Evolutionary conservation across 2,329 filamentous ascomycete species (phyloP), one percentile per base, ranked within the genome.

Genomic region (Xylaria sp.): DNA sequence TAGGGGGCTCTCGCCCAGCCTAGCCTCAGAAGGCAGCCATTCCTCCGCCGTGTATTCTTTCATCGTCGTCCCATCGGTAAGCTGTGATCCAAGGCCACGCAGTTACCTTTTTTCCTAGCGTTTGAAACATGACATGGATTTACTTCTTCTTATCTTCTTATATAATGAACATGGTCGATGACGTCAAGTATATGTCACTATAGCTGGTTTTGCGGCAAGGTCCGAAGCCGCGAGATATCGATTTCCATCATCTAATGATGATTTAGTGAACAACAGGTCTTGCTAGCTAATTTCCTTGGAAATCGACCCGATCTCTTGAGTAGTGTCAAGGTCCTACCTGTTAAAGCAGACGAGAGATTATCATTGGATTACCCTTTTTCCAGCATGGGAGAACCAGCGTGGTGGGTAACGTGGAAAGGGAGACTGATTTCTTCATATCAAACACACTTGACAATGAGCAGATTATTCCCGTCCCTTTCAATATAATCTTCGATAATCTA

Each of bases 1-100:
- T 9, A 76, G 42, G 13, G 74, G 74, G 44, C 72, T 75, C 54
- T 76, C 72, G 49, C 73, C 74, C 15, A 77, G 68, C 2, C 71
- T 72, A 2, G 67, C 70, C 17, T 54, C 53, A 6, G 73, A 72
- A 33, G 75, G 71, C 7, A 76, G 71, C 74, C 72, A 75, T 54
- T 75, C 71, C 59, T 73, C 59, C 3, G 74, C 72, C 9, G 63
- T 73, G 59, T 76, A 75, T 53, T 73, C 62, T 51, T 64, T 72
- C 70, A 75, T 76, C 20, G 17, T 66, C 13, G 2, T 57, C 7
- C 20, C 56, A 36, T 17, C 7, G 13, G n/a, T 42, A 15, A 44
- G 5, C 3, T 2, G 38, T 44, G 20, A 11, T 33, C 4, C 26
- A 15, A 31, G 26, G 17, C 59, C 20, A 59, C 20, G n/a, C 9